phyloP scores from a whole-genome alignment of 2,329 filamentous ascomycete genomes.

The Cladosporium sp. region DNA sequence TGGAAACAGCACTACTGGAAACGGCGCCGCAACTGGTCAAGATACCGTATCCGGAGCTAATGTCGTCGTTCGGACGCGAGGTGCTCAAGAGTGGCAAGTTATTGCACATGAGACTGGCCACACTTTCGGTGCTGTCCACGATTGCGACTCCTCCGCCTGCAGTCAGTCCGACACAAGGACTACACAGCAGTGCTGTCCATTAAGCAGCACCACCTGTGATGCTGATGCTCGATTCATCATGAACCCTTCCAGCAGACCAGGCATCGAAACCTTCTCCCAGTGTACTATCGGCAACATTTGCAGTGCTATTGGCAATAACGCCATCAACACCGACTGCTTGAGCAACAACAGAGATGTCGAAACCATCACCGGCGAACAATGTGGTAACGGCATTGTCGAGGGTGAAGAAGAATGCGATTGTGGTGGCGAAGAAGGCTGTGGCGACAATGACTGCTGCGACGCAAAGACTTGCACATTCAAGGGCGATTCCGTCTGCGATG shows the following conservation, averaged over 20 bases:
- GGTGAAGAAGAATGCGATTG: slow-evolving; percentile 93
- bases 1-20: slow-evolving; percentile 36
- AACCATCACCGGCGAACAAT: slow-evolving; percentile 77
- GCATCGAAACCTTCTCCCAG: slow-evolving; percentile 74
- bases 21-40: slow-evolving; percentile 30
- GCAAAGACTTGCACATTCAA: slow-evolving; percentile 81
- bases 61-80: slow-evolving; percentile 70
- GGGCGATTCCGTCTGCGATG: slow-evolving; percentile 68
- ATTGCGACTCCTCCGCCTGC: slow-evolving; percentile 72
- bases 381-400: slow-evolving; percentile 96
- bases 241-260: slow-evolving; percentile 78
- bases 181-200: slow-evolving; percentile 73
- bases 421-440: slow-evolving; percentile 69
- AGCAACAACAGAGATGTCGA: slow-evolving; percentile 79
- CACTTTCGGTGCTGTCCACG: slow-evolving; percentile 93
- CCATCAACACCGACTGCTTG: slow-evolving; percentile 71
- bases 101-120: slow-evolving; percentile 93
- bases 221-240: slow-evolving; percentile 82
- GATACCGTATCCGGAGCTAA: slow-evolving; percentile 83
- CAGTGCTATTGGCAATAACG: slow-evolving; percentile 71
- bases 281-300: slow-evolving; percentile 94
- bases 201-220: slow-evolving; percentile 63
- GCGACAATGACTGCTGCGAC: slow-evolving; percentile 75
- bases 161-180: slow-evolving; percentile 53
- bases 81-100: slow-evolving; percentile 81